Percentiles rank a stretch among this genome's conserved stretches.
Conservation (phyloP, 257 asterid genomes). For the Haberlea rhodopensis region DNA sequence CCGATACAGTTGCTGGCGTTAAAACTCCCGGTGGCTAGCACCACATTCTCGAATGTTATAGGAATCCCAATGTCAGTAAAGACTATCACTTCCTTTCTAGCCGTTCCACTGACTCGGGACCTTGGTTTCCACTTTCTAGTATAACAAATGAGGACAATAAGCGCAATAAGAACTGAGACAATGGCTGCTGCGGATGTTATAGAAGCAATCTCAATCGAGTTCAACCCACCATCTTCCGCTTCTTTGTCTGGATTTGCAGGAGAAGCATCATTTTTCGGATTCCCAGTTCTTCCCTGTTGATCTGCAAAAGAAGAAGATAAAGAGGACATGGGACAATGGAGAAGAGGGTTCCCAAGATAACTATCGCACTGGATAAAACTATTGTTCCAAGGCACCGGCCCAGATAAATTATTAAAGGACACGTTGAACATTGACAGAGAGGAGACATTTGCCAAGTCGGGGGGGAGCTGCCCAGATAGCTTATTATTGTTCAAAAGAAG, state of each 20-base stretch:
- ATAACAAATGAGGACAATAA: constrained; percentile 65
- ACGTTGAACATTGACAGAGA: constrained; percentile 52
- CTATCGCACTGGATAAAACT: constrained; percentile 57
- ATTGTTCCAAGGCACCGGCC: constrained; percentile 50
- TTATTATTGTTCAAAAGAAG: constrained; percentile 71
- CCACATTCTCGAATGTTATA: too few relatives aligned
- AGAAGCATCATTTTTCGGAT: constrained; percentile 30
- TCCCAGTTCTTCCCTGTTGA: constrained; percentile 50
- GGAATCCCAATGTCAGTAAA: constrained; percentile 76
- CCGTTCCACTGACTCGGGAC: constrained; percentile 77
- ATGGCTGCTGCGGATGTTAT: constrained; percentile 81
- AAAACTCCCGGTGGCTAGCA: too few relatives aligned
- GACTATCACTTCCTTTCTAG: constrained; percentile 68
- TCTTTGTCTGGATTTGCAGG: constrained; percentile 37
- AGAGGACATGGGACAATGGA: constrained; percentile 57
- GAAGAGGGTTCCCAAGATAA: constrained; percentile 66
- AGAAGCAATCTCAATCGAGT: constrained; percentile 78
- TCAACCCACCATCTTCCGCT: constrained; percentile 37
- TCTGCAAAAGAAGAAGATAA: constrained; percentile 45
- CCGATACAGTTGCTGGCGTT: too few relatives aligned
- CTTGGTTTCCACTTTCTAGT: constrained; percentile 74
- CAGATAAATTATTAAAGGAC: constrained; percentile 81
- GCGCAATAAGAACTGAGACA: constrained; percentile 69
- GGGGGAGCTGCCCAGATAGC: constrained; percentile 70
- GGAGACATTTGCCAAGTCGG: constrained; percentile 47